Evolutionary conservation across 208 protist genomes (phyloP).

Genomic region (Acanthamoeba lugdunensis): DNA sequence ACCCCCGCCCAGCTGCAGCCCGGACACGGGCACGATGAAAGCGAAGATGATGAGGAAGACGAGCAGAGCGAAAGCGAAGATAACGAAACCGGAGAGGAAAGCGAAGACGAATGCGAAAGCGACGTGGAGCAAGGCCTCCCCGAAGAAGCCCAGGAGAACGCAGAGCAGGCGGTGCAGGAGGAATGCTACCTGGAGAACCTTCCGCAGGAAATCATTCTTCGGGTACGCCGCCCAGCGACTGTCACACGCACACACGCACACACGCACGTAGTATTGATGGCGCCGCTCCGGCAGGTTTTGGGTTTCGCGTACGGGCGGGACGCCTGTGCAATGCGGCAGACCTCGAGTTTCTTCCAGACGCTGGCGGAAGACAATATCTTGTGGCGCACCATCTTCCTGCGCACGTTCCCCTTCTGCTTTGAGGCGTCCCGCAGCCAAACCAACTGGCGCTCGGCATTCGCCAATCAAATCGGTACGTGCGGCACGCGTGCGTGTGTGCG

Average conservation of each 20-base stretch:
- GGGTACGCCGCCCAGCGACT: not conserved
- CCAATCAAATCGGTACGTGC: not conserved
- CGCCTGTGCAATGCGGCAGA: not conserved
- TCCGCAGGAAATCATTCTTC: not conserved
- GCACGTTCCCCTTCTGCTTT: slow-evolving; percentile 15
- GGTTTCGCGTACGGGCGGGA: not conserved
- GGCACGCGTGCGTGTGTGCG: not conserved
- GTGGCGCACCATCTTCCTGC: slow-evolving; percentile 11
- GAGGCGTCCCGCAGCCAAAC: not conserved
- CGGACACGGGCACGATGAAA: not conserved
- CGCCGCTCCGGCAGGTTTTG: not conserved
- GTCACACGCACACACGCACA: not conserved
- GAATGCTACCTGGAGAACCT: not conserved
- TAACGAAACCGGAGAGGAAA: not conserved
- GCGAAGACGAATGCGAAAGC: not conserved
- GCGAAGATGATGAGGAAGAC: not conserved
- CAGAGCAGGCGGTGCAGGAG: not conserved
- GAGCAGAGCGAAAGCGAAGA: not conserved
- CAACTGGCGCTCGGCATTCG: slow-evolving; percentile 9
- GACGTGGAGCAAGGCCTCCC: not conserved
- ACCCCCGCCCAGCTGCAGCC: not conserved
- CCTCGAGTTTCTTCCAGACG: not conserved
- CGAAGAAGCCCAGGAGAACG: not conserved
- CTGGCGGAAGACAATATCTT: not conserved
- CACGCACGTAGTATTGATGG: not conserved